These are phyloP conservation scores for Penicillium concentricum DNA, from an alignment of 2,329 filamentous ascomycete species.

Conservation along the genomic window DNA sequence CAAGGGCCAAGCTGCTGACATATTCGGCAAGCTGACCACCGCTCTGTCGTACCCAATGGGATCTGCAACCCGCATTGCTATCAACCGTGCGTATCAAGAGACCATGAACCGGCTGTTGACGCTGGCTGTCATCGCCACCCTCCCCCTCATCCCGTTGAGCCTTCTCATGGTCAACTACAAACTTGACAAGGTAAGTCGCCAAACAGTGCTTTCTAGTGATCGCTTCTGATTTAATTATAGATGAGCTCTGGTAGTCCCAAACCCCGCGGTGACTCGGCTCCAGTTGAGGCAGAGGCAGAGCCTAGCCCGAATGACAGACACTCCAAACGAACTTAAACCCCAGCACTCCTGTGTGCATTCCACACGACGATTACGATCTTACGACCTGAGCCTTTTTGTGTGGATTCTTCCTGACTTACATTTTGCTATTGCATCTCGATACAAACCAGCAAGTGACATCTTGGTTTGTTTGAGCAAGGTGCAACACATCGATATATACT, in stretches of 20 bases:
- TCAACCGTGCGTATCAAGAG: constrained; percentile 64
- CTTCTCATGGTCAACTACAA: constrained; percentile 59
- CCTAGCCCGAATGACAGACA: constrained; percentile 18
- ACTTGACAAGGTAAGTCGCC: constrained; percentile 49
- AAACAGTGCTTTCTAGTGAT: not conserved
- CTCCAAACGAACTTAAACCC: constrained; percentile 28
- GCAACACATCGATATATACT: not conserved
- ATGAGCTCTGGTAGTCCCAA: constrained; percentile 25
- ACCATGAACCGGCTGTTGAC: constrained; percentile 61
- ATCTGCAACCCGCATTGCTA: constrained; percentile 57
- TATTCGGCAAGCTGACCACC: constrained; percentile 53
- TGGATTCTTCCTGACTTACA: not conserved
- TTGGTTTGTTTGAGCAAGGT: not conserved
- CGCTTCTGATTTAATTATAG: constrained; percentile 18
- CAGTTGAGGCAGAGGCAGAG: constrained; percentile 16
- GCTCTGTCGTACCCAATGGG: constrained; percentile 61
- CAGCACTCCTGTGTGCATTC: not conserved
- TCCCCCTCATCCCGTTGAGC: constrained; percentile 58
- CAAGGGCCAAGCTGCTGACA: constrained; percentile 43
- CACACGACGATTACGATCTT: constrained; percentile 12
- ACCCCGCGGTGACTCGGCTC: constrained; percentile 11
- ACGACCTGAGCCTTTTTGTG: not conserved
- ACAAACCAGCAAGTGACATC: constrained; percentile 12
- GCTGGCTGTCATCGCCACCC: constrained; percentile 53
- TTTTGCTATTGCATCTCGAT: constrained; percentile 9